These are phyloP conservation scores for Solanum sitiens DNA, from an alignment of 257 asterid species.

Conservation along the genomic window DNA sequence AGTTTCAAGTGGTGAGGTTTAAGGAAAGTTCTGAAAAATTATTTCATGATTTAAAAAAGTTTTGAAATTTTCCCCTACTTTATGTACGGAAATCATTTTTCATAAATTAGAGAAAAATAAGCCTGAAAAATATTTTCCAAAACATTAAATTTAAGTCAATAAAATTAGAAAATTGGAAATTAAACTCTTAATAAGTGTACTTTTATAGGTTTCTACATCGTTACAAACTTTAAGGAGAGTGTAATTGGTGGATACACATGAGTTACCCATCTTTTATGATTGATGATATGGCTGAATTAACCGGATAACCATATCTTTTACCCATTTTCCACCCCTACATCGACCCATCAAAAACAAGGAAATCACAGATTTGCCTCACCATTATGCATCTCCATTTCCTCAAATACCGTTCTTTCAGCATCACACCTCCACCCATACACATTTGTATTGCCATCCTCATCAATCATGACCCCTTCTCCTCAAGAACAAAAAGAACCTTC, in stretches of 20 bases:
- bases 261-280: neutral
- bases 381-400: neutral
- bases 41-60: neutral
- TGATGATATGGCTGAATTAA: neutral
- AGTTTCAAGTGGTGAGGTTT: neutral
- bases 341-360: neutral
- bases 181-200: neutral
- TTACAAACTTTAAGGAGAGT: neutral
- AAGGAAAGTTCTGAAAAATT: neutral
- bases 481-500: neutral
- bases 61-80: neutral
- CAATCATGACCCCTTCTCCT: neutral
- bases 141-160: too few relatives aligned
- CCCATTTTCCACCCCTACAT: neutral
- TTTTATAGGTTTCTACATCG: neutral
- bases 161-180: too few relatives aligned
- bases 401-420: neutral
- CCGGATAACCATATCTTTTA: neutral
- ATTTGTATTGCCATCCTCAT: neutral
- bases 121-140: too few relatives aligned
- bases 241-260: neutral
- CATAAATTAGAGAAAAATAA: neutral
- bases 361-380: neutral
- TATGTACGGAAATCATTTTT: neutral
- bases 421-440: neutral